Base-by-base conservation (phyloP, 129 eudicot species). In the Lactuca saligna region DNA sequence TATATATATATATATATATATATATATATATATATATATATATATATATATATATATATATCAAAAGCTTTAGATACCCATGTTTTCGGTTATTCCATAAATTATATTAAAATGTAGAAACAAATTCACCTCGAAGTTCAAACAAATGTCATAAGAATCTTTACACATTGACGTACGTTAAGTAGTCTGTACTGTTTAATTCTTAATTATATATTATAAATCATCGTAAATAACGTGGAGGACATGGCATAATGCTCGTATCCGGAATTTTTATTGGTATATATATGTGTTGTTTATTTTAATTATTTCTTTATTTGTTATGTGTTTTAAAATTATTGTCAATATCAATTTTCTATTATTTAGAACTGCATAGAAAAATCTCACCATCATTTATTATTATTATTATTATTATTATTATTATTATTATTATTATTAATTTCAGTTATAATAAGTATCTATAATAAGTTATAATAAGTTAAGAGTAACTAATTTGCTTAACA, bases 211-310 rank as follows among this genome's bases (percentile, higher is more conserved):
- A 7, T 73, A 0, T 33, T 34, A 11, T 54, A 29, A 41, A 31
- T 66, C 79, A 66, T 66, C 25, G 73, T 66, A 66, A 75, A 51
- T 66, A 50, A 38, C 79, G 79, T 66, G 74, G 54, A 58, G n/a
- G 34, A 37, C 32, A 49, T 38, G 54, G 56, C 25, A 49, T 57
- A 48, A 17, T 66, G 49, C 54, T 32, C 0, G 39, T 17, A 33
- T 65, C 71, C 31, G 42, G 10, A 64, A 0, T 17, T 4, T 1
- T 17, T 2, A 29, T 34, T 73, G 50, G 65, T 56, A 25, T 39
- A 37, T 17, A 10, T 54, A 14, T n/a, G 35, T 68, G 35, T 54
- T 68, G 32, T 39, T 62, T 16, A 10, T 8, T 8, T 3, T 15
- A 3, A n/a, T 38, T 62, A 7, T 15, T n/a, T n/a, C 5, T n/a